Evolutionary conservation across 1,284 basidiomycete species (phyloP).

Genomic region (Porodaedalea pini): DNA sequence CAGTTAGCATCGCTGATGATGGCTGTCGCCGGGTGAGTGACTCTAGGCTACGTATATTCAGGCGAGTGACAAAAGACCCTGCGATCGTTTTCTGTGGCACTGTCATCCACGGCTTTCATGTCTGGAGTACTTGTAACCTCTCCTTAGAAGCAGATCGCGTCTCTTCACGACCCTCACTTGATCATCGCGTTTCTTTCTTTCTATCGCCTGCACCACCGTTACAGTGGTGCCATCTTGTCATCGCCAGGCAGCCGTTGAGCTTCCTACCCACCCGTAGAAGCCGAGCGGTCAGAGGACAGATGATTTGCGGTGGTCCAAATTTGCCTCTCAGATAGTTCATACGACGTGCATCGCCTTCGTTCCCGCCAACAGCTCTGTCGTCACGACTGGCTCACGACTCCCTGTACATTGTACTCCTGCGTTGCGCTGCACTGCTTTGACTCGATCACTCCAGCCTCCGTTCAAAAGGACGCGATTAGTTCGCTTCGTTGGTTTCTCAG

Average conservation of each 20-base stretch:
- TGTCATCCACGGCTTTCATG: conserved; percentile 2
- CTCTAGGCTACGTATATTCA: neutral
- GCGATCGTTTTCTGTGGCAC: conserved; percentile 7
- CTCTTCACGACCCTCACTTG: conserved; percentile 14
- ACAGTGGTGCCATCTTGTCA: conserved; percentile 18
- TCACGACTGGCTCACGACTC: conserved; percentile 14
- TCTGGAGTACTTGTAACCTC: conserved; percentile 4
- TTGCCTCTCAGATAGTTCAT: neutral
- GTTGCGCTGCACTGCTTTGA: conserved; percentile 16
- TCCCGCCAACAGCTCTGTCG: conserved; percentile 8
- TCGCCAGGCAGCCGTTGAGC: conserved; percentile 15
- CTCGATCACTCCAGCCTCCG: conserved; percentile 10
- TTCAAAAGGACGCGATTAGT: conserved; percentile 17
- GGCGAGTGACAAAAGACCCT: conserved; percentile 7
- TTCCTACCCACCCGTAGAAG: conserved; percentile 4
- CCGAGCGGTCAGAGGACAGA: conserved; percentile 9
- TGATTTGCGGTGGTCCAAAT: neutral
- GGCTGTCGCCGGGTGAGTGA: neutral
- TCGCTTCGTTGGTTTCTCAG: conserved; percentile 11
- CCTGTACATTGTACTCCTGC: conserved; percentile 12
- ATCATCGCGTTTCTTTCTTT: conserved; percentile 1
- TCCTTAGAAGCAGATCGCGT: conserved; percentile 14
- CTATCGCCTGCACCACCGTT: neutral
- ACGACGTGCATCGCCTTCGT: conserved; percentile 2
- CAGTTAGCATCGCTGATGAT: conserved; percentile 3